Percentiles rank a stretch among this genome's conserved stretches.
phyloP scores from a whole-genome alignment of 352 stramenopile species.

The Phytopythium ostracodes region DNA sequence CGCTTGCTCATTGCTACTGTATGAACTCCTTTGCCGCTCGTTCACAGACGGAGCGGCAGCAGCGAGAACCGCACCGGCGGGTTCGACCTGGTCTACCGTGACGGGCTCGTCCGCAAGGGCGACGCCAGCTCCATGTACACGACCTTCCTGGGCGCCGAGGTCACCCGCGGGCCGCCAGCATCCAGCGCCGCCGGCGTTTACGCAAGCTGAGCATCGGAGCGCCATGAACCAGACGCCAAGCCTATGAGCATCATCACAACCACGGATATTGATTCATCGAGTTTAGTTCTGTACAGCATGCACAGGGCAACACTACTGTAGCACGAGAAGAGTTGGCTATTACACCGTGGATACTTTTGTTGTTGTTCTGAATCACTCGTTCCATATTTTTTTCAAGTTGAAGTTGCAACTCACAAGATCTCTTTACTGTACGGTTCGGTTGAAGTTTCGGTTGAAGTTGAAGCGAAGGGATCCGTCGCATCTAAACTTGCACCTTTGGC shows the following conservation, averaged over 20 bases:
- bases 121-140: conserved; percentile 66
- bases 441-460: conserved; percentile 1
- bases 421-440: too few species aligned
- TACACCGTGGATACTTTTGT: neutral
- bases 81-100: conserved; percentile 79
- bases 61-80: conserved; percentile 58
- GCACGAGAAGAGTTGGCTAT: neutral
- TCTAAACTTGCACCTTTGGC: neutral
- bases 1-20: neutral
- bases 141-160: conserved; percentile 62
- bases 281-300: too few species aligned
- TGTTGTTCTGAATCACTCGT: neutral
- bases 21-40: too few species aligned
- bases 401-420: neutral
- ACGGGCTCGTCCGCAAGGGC: conserved; percentile 53
- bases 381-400: neutral
- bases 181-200: neutral
- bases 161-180: conserved; percentile 23
- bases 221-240: too few species aligned
- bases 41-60: conserved; percentile 15
- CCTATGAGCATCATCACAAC: too few species aligned
- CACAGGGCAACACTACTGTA: neutral
- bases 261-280: too few species aligned
- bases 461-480: neutral
- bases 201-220: neutral